A percentile compares a stretch with the other conserved stretches of the same genome.
Conservation (phyloP, 1,284 basidiomycete genomes). For the Cryptococcus sp. region DNA sequence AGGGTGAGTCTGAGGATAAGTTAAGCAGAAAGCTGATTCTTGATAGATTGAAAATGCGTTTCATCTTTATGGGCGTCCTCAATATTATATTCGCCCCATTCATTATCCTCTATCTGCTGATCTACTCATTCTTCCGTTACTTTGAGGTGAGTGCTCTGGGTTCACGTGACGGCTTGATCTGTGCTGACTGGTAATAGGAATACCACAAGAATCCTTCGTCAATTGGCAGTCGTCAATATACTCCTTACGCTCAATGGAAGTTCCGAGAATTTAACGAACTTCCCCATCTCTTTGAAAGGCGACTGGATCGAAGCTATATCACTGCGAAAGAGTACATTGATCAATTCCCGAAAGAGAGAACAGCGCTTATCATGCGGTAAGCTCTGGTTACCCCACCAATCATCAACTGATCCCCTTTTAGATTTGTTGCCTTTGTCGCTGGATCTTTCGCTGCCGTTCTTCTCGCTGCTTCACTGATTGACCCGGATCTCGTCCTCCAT, state of each 20-base stretch:
- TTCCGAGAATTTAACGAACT: conserved; percentile 99
- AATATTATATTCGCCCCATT: conserved; percentile 95
- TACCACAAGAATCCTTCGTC: conserved; percentile 97
- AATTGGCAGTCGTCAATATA: conserved; percentile 87
- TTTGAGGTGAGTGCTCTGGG: conserved; percentile 68
- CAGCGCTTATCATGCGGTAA: conserved; percentile 81
- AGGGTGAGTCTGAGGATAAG: conserved; percentile 57
- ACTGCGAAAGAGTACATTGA: conserved; percentile 91
- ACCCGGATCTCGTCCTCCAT: conserved; percentile 85
- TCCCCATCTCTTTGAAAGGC: conserved; percentile 81
- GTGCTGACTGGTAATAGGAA: conserved; percentile 57
- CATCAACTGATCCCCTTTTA: conserved; percentile 32
- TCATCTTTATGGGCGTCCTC: conserved; percentile 92
- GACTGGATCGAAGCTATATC: conserved; percentile 82
- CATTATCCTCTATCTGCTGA: conserved; percentile 90
- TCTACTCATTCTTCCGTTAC: conserved; percentile 99
- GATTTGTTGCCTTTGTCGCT: conserved; percentile 91
- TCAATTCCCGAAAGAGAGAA: conserved; percentile 93
- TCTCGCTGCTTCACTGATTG: conserved; percentile 80
- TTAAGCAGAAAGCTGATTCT: not conserved
- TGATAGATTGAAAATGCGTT: conserved; percentile 59
- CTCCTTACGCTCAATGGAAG: conserved; percentile 93
- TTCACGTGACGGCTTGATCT: not conserved
- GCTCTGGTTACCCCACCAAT: conserved; percentile 17
- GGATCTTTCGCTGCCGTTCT: conserved; percentile 96